phyloP scores from a whole-genome alignment of 352 stramenopile species.

The Pythium guiyangense region DNA sequence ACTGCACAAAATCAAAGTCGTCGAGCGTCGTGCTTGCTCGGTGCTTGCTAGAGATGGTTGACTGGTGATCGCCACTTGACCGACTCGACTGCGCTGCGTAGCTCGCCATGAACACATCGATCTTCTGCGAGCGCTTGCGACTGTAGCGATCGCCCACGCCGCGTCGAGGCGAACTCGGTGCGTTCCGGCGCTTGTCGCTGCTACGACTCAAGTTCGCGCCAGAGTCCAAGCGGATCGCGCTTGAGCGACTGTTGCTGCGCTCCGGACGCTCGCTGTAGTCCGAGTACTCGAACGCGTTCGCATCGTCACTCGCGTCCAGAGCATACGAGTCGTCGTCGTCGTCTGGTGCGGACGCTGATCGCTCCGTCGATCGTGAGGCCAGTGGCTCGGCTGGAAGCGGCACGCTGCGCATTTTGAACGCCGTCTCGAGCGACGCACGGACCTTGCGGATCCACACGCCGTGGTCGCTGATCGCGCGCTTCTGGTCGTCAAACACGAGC shows the following conservation, averaged over 20 bases:
- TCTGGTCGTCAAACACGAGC: slow-evolving; percentile 36
- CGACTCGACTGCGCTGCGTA: slow-evolving; percentile 8
- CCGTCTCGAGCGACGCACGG: slow-evolving; percentile 21
- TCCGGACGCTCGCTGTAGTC: too few relatives aligned
- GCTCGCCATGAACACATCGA: slow-evolving; percentile 11
- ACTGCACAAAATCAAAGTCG: slow-evolving; percentile 26
- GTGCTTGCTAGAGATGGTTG: neutral
- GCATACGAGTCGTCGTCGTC: neutral
- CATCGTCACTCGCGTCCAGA: neutral
- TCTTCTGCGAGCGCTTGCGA: slow-evolving; percentile 2
- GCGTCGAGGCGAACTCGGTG: neutral
- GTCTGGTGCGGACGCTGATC: slow-evolving; percentile 2
- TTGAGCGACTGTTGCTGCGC: too few relatives aligned
- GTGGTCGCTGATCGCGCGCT: slow-evolving; percentile 40
- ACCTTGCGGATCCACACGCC: slow-evolving; percentile 48
- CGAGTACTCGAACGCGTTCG: too few relatives aligned
- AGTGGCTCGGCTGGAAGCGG: slow-evolving; percentile 10
- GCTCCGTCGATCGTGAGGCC: neutral
- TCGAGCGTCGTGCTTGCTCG: slow-evolving; percentile 26
- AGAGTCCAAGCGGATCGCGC: too few relatives aligned
- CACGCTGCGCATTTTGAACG: slow-evolving; percentile 24
- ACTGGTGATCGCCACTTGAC: neutral
- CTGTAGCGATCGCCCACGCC: neutral
- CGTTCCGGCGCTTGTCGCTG: neutral
- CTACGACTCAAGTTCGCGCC: neutral